Evolutionary conservation across 2,329 filamentous ascomycete species (phyloP), one percentile per base, ranked within the genome.

Genomic region (Aspergillus glaucus): DNA sequence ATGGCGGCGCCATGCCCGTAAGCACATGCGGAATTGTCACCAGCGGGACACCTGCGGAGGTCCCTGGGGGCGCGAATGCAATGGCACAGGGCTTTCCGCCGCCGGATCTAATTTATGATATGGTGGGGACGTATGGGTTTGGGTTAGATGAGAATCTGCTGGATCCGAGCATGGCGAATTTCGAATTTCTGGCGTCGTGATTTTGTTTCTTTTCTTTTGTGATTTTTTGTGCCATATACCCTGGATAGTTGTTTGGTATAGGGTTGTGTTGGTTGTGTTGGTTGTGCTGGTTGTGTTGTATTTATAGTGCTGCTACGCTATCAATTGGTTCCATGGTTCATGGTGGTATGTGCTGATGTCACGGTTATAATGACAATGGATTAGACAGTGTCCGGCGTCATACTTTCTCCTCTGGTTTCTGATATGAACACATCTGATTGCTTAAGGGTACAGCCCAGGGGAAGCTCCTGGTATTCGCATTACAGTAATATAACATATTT

Each of bases 81-180:
- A 69, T 70, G 67, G 66, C 67, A 1, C 67, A 70, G 47, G 67
- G 66, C 6, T 69, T 69, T 40, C 67, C 67, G 6, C 67, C 68
- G 3, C 68, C 67, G 6, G 68, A 71, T 52, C 48, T 71, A 51
- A 70, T 71, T 32, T 71, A 70, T 50, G 66, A 68, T 43, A 71
- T 71, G 68, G 67, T 71, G n/a, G 68, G 68, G 15, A 70, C 68
- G 14, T 71, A 71, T 55, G 68, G 68, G 10, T 71, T 71, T 47
- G 67, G 67, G 6, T 54, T 71, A 32, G 68, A 71, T 43, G 68
- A 71, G 55, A 68, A 71, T 50, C 51, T 71, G 46, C 58, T 71
- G 37, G 68, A 71, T 56, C 68, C 68, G 12, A 70, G 65, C 44
- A 68, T 71, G 64, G 64, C 68, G 14, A 68, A 62, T 51, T 70